Percentiles rank a stretch among this genome's conserved stretches.
phyloP scores from a whole-genome alignment of 352 stramenopile species.

The Achlya hypogyna region DNA sequence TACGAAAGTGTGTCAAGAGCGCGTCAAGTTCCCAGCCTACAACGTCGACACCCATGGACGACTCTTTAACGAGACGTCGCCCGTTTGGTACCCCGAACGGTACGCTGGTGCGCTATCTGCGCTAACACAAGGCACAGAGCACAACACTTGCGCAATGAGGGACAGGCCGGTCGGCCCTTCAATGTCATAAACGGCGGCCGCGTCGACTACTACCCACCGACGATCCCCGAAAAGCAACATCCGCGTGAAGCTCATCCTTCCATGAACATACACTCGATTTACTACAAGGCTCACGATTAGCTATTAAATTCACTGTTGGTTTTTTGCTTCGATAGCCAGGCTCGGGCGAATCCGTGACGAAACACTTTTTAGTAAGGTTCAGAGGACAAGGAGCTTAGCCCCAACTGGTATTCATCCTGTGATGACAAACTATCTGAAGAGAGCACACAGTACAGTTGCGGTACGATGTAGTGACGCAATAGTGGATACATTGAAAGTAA shows the following conservation, averaged over 20 bases:
- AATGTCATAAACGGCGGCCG: conserved; percentile 56
- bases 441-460: too few relatives aligned
- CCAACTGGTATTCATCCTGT: too few relatives aligned
- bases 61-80: conserved; percentile 59
- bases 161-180: conserved; percentile 43
- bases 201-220: conserved; percentile 46
- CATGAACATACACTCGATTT: conserved; percentile 36
- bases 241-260: conserved; percentile 55
- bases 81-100: conserved; percentile 46
- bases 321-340: background rate
- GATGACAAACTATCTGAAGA: too few relatives aligned
- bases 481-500: too few relatives aligned
- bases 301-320: background rate
- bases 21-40: background rate
- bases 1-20: conserved; percentile 20
- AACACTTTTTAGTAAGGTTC: too few relatives aligned
- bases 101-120: conserved; percentile 7
- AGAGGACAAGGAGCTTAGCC: too few relatives aligned
- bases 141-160: conserved; percentile 67
- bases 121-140: conserved; percentile 28
- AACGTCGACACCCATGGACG: conserved; percentile 41
- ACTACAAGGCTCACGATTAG: background rate
- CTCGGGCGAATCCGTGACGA: too few relatives aligned
- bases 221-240: conserved; percentile 57
- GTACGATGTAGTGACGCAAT: too few relatives aligned